These are phyloP conservation scores for Calocera viscosa DNA, from an alignment of 768 basidiomycete species.

Conservation along the genomic window DNA sequence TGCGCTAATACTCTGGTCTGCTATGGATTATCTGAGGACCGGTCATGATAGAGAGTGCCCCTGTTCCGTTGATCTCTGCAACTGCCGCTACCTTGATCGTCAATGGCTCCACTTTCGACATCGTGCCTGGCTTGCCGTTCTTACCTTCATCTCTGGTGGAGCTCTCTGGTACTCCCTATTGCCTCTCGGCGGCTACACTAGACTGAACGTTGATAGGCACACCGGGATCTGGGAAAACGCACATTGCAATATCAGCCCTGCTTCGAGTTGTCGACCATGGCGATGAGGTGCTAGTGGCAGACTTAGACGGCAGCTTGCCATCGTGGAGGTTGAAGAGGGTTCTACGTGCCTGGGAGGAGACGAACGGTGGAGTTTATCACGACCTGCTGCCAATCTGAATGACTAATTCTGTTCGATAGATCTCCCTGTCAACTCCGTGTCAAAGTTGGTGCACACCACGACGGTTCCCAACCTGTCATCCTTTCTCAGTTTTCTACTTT, in stretches of 20 bases:
- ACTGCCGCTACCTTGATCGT: not conserved
- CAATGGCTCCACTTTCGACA: not conserved
- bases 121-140: not conserved
- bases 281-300: not conserved
- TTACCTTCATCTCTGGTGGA: not conserved
- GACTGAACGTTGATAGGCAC: not conserved
- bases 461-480: not conserved
- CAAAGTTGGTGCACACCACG: not conserved
- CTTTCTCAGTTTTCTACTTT: not conserved
- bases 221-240: not conserved
- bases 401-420: not conserved
- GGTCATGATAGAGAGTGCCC: not conserved
- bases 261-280: not conserved
- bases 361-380: not conserved
- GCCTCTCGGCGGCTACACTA: not conserved
- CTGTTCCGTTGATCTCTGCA: not conserved
- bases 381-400: not conserved
- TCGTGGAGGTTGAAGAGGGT: not conserved
- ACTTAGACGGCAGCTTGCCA: not conserved
- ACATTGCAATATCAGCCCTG: not conserved
- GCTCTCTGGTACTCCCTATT: not conserved
- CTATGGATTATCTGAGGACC: not conserved
- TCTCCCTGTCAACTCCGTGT: not conserved
- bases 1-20: not conserved
- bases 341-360: not conserved